Conservation (phyloP, 2,329 filamentous ascomycete genomes). For the Fusarium euwallaceae region DNA sequence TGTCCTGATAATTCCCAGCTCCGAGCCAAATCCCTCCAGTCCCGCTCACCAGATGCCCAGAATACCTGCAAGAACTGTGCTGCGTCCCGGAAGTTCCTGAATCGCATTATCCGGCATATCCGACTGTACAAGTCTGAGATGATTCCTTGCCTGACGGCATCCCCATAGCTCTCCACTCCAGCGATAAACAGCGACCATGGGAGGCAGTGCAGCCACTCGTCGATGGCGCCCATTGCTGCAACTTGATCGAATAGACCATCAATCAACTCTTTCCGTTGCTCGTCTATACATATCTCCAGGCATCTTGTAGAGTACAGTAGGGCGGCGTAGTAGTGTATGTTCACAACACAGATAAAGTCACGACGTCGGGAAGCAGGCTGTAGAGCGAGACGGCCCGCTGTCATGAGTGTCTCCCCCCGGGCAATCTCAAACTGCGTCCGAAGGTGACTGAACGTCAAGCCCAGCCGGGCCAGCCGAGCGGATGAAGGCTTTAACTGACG, state of each 20-base stretch:
- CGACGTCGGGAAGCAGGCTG: conserved; percentile 7
- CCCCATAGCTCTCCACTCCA: conserved; percentile 4
- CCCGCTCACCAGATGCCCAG: conserved; percentile 9
- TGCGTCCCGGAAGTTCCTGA: conserved; percentile 16
- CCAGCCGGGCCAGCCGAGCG: not conserved
- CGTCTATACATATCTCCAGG: not conserved
- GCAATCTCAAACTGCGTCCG: conserved; percentile 17
- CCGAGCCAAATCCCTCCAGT: conserved; percentile 13
- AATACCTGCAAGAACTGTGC: conserved; percentile 15
- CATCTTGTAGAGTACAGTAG: conserved; percentile 12
- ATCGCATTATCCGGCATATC: conserved; percentile 12
- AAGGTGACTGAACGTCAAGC: conserved; percentile 2
- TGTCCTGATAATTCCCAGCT: conserved; percentile 12
- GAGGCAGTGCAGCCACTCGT: conserved; percentile 14
- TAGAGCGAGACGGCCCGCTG: not conserved
- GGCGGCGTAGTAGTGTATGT: conserved; percentile 20
- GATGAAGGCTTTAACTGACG: not conserved
- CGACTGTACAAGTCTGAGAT: conserved; percentile 2
- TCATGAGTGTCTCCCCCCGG: conserved; percentile 19
- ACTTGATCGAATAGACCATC: conserved; percentile 12
- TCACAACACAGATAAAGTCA: conserved; percentile 15
- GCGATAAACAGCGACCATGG: conserved; percentile 20
- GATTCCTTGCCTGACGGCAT: not conserved
- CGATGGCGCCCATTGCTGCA: conserved; percentile 1
- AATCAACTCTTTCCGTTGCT: not conserved